Percentiles rank a stretch among this genome's conserved stretches.
Conservation (phyloP, 441 rosid species). For the Erodium moschatum region DNA sequence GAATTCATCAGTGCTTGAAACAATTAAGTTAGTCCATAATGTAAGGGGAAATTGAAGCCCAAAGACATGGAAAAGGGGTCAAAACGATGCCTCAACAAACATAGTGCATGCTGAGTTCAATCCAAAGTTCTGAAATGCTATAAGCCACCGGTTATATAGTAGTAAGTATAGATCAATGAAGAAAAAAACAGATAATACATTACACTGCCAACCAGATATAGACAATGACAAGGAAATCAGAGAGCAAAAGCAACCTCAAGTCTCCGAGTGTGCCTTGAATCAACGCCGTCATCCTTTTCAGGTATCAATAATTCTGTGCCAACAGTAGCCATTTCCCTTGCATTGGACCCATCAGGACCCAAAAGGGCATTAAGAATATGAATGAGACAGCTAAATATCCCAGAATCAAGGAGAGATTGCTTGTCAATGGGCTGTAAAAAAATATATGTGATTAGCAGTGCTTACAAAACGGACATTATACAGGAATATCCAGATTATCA, state of each 20-base stretch:
- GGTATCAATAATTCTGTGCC: conserved; percentile 29
- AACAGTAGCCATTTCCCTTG: conserved; percentile 25
- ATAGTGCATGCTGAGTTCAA: not conserved
- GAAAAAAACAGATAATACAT: no score
- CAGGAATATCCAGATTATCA: no score
- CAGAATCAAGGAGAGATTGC: conserved; percentile 96
- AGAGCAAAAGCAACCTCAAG: conserved; percentile 59
- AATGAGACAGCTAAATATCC: conserved; percentile 92
- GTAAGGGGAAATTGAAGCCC: not conserved
- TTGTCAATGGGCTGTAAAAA: conserved; percentile 83
- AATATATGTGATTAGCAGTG: conserved; percentile 7
- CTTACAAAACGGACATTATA: conserved; percentile 18
- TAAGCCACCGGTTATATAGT: not conserved
- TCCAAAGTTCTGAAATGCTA: not conserved
- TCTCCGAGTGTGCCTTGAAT: conserved; percentile 40
- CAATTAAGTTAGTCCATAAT: not conserved
- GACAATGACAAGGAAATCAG: not conserved
- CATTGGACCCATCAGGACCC: conserved; percentile 35
- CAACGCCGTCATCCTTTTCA: conserved; percentile 38
- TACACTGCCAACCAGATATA: conserved; percentile 8
- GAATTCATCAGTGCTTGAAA: not conserved
- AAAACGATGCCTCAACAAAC: not conserved
- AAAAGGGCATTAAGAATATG: conserved; percentile 67
- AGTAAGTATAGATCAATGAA: no score
- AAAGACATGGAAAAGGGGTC: not conserved